A percentile compares a stretch with the other conserved stretches of the same genome.
Evolutionary conservation across 2,329 filamentous ascomycete genomes (phyloP).

Genomic region (Thermothelomyces thermophilus): DNA sequence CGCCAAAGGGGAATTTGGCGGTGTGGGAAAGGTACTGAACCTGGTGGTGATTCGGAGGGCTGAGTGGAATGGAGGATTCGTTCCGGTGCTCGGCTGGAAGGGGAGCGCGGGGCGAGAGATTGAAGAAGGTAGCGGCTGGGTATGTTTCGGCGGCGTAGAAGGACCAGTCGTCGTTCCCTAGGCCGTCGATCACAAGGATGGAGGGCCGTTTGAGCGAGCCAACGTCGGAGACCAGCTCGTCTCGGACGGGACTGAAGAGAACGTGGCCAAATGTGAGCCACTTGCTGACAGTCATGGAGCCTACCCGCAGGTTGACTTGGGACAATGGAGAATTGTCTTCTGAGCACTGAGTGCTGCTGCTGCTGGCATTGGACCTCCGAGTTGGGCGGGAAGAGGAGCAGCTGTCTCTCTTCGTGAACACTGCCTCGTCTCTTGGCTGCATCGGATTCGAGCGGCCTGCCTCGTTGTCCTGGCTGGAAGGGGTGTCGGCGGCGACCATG

Average conservation of each 20-base stretch:
- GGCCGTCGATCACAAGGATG: conserved; percentile 72
- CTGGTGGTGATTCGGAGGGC: conserved; percentile 67
- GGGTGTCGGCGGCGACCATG: conserved; percentile 38
- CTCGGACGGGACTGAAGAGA: conserved; percentile 71
- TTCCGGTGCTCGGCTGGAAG: conserved; percentile 39
- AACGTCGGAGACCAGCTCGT: conserved; percentile 54
- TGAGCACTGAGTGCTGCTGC: conserved; percentile 39
- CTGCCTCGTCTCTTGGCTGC: conserved; percentile 21
- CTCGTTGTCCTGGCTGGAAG: conserved; percentile 35
- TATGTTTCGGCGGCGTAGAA: conserved; percentile 81
- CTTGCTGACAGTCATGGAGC: conserved; percentile 78
- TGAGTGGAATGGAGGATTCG: conserved; percentile 44
- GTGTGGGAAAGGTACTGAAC: conserved; percentile 59
- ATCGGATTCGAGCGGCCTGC: conserved; percentile 26
- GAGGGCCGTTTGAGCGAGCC: conserved; percentile 50
- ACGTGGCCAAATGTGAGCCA: conserved; percentile 83
- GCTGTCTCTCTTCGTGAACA: conserved; percentile 15
- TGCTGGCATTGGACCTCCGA: conserved; percentile 39
- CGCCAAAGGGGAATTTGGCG: conserved; percentile 66
- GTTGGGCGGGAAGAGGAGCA: conserved; percentile 25
- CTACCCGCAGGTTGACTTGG: conserved; percentile 70
- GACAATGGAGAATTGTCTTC: conserved; percentile 57
- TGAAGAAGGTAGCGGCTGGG: conserved; percentile 67
- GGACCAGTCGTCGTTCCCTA: conserved; percentile 85
- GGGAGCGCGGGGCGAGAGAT: conserved; percentile 56